Evolutionary conservation across 2,329 filamentous ascomycete species (phyloP).

Genomic region (Claviceps citrina): DNA sequence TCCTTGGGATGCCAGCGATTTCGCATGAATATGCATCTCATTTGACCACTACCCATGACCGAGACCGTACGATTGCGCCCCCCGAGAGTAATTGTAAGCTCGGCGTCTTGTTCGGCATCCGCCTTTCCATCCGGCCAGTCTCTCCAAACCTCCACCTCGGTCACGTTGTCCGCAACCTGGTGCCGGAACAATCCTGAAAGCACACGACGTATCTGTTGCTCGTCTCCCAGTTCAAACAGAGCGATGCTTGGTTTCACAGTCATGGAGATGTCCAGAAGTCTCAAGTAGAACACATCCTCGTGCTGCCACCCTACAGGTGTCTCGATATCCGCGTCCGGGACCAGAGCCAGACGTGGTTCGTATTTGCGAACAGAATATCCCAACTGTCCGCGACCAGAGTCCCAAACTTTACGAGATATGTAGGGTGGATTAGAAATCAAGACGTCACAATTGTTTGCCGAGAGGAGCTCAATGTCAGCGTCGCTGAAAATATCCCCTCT

Average conservation of each 20-base stretch:
- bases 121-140: conserved; percentile 41
- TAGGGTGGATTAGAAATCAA: conserved; percentile 87
- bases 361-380: conserved; percentile 66
- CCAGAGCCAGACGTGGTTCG: conserved; percentile 68
- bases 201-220: conserved; percentile 51
- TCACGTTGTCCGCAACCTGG: conserved; percentile 14
- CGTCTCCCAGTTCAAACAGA: conserved; percentile 57
- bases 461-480: conserved; percentile 17
- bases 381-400: conserved; percentile 22
- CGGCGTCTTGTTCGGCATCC: conserved; percentile 13
- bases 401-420: conserved; percentile 44
- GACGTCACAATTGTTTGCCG: conserved; percentile 36
- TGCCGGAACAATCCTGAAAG: conserved; percentile 28
- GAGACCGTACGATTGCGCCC: conserved; percentile 14
- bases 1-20: not conserved
- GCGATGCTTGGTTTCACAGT: conserved; percentile 36
- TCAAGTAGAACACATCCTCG: conserved; percentile 51
- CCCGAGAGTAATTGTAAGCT: conserved; percentile 11
- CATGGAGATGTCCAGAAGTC: conserved; percentile 41
- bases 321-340: conserved; percentile 29
- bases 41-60: conserved; percentile 31
- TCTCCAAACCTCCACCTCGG: conserved; percentile 52
- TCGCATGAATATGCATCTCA: conserved; percentile 26
- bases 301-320: conserved; percentile 17
- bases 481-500: conserved; percentile 35